Conservation (phyloP, 2,329 filamentous ascomycete species). For the Graphium sp. region DNA sequence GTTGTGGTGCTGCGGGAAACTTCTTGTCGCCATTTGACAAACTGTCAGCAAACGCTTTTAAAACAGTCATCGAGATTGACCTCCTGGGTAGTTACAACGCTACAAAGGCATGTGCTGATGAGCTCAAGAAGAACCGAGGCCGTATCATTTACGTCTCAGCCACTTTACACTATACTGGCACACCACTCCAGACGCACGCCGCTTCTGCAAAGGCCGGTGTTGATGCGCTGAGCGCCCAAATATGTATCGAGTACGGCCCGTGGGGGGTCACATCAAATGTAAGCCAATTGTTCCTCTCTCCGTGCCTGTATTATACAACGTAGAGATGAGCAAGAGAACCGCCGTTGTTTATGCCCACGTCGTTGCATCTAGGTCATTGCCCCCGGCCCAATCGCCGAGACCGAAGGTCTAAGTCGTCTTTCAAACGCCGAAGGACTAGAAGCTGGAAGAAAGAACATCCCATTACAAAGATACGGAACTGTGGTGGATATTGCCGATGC, state of each 20-base stretch:
- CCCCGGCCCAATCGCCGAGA: not conserved
- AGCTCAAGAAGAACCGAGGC: constrained; percentile 1
- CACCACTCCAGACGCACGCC: constrained; percentile 1
- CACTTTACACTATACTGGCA: not conserved
- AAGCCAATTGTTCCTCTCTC: not conserved
- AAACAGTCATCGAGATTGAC: constrained; percentile 2
- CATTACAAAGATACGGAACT: not conserved
- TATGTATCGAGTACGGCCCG: constrained; percentile 1
- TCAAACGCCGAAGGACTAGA: not conserved
- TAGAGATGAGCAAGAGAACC: not conserved
- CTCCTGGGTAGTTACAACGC: constrained; percentile 3
- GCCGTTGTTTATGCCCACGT: not conserved
- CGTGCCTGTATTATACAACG: not conserved
- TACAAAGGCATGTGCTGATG: not conserved
- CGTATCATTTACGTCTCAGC: constrained; percentile 1
- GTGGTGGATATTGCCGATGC: not conserved
- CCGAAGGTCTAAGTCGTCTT: not conserved
- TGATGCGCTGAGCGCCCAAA: not conserved
- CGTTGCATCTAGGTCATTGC: not conserved
- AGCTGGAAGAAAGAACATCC: not conserved
- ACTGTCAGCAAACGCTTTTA: constrained; percentile 1
- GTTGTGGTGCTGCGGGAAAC: constrained; percentile 1
- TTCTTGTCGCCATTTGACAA: not conserved
- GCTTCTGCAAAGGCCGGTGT: constrained; percentile 1
- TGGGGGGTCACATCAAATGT: constrained; percentile 1